Conservation (phyloP, 2,329 filamentous ascomycete genomes). For the Beauveria australis region DNA sequence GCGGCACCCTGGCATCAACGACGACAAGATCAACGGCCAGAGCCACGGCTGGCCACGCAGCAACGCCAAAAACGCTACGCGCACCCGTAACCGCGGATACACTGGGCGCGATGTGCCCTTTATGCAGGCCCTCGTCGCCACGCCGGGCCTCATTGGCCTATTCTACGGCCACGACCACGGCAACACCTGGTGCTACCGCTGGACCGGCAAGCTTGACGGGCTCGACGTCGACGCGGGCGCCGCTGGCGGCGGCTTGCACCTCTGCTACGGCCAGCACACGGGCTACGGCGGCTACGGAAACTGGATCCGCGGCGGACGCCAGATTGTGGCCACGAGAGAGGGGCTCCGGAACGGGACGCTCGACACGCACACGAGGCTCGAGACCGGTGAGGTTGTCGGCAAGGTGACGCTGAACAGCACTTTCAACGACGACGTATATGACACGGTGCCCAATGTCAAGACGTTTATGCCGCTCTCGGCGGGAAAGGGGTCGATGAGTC, state of each 20-base stretch:
- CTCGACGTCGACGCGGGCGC: constrained; percentile 15
- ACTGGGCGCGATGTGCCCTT: constrained; percentile 44
- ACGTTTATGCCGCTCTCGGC: constrained; percentile 3
- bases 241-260: constrained; percentile 19
- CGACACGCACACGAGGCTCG: constrained; percentile 50
- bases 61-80: constrained; percentile 15
- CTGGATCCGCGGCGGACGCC: constrained; percentile 47
- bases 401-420: constrained; percentile 45
- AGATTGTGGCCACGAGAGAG: constrained; percentile 12
- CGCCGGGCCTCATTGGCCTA: constrained; percentile 39
- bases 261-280: constrained; percentile 51
- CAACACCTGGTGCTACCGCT: constrained; percentile 40
- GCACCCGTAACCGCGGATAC: constrained; percentile 14
- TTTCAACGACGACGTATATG: constrained; percentile 44
- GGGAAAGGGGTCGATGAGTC: not conserved
- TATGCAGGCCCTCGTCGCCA: constrained; percentile 45
- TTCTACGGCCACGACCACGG: constrained; percentile 55
- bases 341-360: constrained; percentile 35
- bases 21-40: constrained; percentile 22
- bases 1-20: constrained; percentile 26
- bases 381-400: constrained; percentile 40
- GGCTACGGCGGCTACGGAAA: constrained; percentile 58
- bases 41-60: constrained; percentile 21
- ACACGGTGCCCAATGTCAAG: constrained; percentile 24
- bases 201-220: constrained; percentile 19